Evolutionary conservation across 2,329 filamentous ascomycete genomes (phyloP), one percentile per base, ranked within the genome.

Genomic region (Aplosporella prunicola): DNA sequence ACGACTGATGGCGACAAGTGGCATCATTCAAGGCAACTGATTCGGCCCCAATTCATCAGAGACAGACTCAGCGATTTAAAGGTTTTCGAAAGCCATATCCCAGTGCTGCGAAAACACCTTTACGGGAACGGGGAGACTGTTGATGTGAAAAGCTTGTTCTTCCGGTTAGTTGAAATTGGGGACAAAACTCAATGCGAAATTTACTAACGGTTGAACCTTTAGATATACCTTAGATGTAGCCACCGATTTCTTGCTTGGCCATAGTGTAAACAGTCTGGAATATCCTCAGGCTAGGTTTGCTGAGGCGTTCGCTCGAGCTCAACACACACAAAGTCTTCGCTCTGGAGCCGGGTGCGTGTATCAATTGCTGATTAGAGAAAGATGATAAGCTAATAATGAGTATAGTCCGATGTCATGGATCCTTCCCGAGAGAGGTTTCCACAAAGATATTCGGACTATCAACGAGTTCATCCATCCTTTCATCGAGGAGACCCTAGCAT

Each of bases 41-140:
- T 95, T 44, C 72, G 87, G 2, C 87, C 88, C 0, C 85, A 93
- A 52, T 94, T 94, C 59, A 78, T 86, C 51, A 82, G 81, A 49
- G 82, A 93, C 51, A 81, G 87, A 14, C 75, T 94, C 23, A 82
- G 80, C 45, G 84, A 94, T 57, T 63, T 94, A 43, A 71, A 85
- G 35, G 78, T 80, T 42, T 88, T 93, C 53, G 88, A 94, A 61
- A 66, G 69, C 15, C 86, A 94, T 53, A 72, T 88, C 16, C 70
- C 83, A 51, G 72, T 76, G 0, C 67, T 93, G n/a, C 75, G 93
- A 55, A 66, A 68, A 14, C 70, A 80, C 47, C 73, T 93, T 44
- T 51, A 50, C 1, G 52, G 55, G 5, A 18, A 44, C 10, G 57
- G 55, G n/a, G 66, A 64, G 32, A 67, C 74, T 8, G 65, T 89